phyloP scores from a whole-genome alignment of 306 rosid genomes.

The Acacia crassicarpa region DNA sequence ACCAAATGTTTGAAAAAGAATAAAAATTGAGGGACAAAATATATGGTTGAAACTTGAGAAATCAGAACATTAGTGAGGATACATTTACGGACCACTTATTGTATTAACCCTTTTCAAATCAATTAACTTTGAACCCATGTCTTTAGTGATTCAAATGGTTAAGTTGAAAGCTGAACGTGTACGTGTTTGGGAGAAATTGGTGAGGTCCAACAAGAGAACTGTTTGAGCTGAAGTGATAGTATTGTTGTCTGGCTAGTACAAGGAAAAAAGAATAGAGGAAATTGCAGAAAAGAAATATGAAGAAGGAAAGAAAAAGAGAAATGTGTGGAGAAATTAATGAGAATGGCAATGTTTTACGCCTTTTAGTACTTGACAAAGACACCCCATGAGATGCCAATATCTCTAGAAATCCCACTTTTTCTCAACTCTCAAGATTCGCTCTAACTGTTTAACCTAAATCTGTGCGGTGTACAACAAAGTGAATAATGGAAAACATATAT shows the following conservation, averaged over 20 bases:
- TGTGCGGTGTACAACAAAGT: neutral
- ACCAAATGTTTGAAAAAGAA: no score
- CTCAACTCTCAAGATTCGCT: neutral
- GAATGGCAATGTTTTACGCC: slow-evolving; percentile 34
- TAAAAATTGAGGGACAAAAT: no score
- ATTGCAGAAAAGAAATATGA: neutral
- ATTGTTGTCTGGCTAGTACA: slow-evolving; percentile 24
- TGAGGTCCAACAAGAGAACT: slow-evolving; percentile 34
- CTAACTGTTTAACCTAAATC: neutral
- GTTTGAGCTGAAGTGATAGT: slow-evolving; percentile 21
- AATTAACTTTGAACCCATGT: neutral
- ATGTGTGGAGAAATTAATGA: slow-evolving; percentile 18
- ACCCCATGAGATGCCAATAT: slow-evolving; percentile 25
- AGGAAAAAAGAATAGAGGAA: neutral
- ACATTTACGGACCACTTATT: no score
- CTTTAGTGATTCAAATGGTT: neutral
- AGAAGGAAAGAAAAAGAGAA: neutral
- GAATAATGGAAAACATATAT: neutral
- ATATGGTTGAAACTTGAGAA: no score
- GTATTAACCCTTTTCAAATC: neutral
- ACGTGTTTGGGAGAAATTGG: neutral
- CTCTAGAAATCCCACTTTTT: slow-evolving; percentile 24
- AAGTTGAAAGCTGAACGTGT: slow-evolving; percentile 27
- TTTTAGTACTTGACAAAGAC: slow-evolving; percentile 36
- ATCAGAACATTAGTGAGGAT: no score